Percentiles rank a stretch among this genome's conserved stretches.
phyloP scores from a whole-genome alignment of 2,329 filamentous ascomycete genomes.

The Spiromastix sp. region DNA sequence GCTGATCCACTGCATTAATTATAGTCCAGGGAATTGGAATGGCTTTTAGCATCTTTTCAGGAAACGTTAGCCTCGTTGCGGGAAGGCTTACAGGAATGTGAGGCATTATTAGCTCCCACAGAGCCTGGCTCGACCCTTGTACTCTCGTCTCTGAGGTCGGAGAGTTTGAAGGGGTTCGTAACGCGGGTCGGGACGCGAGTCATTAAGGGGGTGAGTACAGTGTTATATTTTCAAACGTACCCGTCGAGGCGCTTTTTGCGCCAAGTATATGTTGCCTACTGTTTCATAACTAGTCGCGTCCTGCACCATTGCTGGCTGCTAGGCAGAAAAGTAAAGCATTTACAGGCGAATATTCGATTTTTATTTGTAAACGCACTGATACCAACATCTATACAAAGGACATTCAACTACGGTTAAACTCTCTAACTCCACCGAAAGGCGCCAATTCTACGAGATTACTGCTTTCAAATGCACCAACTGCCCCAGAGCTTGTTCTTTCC shows the following conservation, averaged over 20 bases:
- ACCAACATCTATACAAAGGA: constrained; percentile 39
- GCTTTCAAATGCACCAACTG: constrained; percentile 42
- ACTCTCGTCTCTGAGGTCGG: constrained; percentile 74
- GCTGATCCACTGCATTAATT: background rate
- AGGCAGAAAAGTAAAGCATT: too few species aligned
- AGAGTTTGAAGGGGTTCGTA: constrained; percentile 84
- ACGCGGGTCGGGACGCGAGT: constrained; percentile 85
- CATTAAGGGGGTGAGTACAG: constrained; percentile 77
- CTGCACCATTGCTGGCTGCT: too few species aligned
- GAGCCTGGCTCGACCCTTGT: constrained; percentile 84
- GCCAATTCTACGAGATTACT: constrained; percentile 41
- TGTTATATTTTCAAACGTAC: too few species aligned
- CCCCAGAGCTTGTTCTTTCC: constrained; percentile 51
- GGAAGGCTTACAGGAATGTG: constrained; percentile 76
- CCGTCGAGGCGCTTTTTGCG: too few species aligned
- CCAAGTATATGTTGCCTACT: background rate
- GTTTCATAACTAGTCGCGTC: background rate
- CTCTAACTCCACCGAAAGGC: constrained; percentile 41
- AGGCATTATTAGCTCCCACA: constrained; percentile 70
- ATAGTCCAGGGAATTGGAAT: constrained; percentile 50
- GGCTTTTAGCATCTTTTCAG: constrained; percentile 52
- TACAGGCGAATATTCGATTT: too few species aligned
- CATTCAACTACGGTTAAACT: constrained; percentile 60
- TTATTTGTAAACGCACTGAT: too few species aligned
- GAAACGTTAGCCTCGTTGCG: constrained; percentile 52